phyloP scores from a whole-genome alignment of 106 monocot genomes.

The Amphibolis antarctica region DNA sequence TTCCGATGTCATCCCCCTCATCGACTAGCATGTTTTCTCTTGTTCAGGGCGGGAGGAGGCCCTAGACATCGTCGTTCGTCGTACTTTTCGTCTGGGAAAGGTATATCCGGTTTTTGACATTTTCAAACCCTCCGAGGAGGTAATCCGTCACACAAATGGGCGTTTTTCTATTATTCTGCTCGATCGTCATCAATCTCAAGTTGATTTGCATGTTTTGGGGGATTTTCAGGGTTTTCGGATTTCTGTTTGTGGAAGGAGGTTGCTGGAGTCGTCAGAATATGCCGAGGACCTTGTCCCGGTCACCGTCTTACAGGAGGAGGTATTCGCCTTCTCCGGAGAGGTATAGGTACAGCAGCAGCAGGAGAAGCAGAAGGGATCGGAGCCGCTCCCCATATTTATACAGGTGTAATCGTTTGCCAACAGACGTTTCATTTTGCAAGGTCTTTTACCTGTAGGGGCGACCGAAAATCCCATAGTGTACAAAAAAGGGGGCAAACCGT shows the following conservation, averaged over 20 bases:
- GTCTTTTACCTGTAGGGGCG: no score
- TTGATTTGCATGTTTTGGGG: background rate
- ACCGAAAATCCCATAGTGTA: no score
- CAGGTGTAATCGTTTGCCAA: constrained; percentile 52
- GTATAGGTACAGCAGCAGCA: constrained; percentile 31
- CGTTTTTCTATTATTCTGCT: background rate
- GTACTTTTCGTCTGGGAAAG: background rate
- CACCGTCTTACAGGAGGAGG: constrained; percentile 62
- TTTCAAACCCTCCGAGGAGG: background rate
- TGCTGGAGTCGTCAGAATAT: constrained; percentile 15
- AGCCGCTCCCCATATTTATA: constrained; percentile 88
- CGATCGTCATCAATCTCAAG: background rate
- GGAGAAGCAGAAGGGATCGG: constrained; percentile 71
- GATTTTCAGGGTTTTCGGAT: background rate
- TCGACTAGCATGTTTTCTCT: background rate
- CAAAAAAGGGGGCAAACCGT: background rate
- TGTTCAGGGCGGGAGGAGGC: background rate
- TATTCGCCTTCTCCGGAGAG: constrained; percentile 72
- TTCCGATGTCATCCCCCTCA: no score
- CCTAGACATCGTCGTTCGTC: background rate
- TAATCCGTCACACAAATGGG: background rate
- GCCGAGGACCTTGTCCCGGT: constrained; percentile 57
- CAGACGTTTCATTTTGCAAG: constrained; percentile 1
- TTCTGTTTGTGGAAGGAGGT: background rate
- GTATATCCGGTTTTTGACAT: background rate